phyloP scores from a whole-genome alignment of 2,329 filamentous ascomycete species.

The Neofusicoccum sp. region DNA sequence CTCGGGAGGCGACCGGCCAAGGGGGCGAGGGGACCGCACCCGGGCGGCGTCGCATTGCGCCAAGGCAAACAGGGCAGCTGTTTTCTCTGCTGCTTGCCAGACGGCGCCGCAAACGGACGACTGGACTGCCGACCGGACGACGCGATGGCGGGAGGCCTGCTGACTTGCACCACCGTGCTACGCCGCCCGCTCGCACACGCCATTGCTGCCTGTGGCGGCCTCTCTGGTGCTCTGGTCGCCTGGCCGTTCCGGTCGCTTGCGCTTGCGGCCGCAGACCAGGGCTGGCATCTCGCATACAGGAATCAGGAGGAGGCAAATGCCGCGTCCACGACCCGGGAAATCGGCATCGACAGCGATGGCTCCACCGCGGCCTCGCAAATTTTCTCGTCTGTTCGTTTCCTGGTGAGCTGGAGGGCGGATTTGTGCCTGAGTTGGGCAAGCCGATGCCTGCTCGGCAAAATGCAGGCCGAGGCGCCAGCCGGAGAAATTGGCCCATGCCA shows the following conservation, averaged over 20 bases:
- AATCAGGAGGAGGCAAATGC: background rate
- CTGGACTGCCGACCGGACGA: background rate
- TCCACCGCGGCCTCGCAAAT: background rate
- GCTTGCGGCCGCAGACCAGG: background rate
- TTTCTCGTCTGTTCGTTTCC: background rate
- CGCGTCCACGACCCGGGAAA: slow-evolving; percentile 8
- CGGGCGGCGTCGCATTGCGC: slow-evolving; percentile 2
- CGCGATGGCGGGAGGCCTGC: background rate
- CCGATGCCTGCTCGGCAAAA: slow-evolving; percentile 4
- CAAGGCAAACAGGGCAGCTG: background rate
- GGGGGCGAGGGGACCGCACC: background rate
- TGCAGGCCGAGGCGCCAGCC: slow-evolving; percentile 1
- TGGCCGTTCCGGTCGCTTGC: slow-evolving; percentile 8
- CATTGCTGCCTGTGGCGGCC: background rate
- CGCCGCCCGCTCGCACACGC: background rate
- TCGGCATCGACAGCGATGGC: background rate
- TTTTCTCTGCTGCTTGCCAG: too few species aligned
- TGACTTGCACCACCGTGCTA: background rate
- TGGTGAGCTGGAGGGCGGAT: background rate
- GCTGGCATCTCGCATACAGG: background rate
- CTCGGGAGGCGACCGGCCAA: background rate
- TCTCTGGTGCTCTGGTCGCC: slow-evolving; percentile 4
- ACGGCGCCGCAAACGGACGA: background rate
- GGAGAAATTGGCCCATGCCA: background rate
- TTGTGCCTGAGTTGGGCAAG: slow-evolving; percentile 5